phyloP scores from a whole-genome alignment of 116 monocot genomes.

The Posidonia oceanica region DNA sequence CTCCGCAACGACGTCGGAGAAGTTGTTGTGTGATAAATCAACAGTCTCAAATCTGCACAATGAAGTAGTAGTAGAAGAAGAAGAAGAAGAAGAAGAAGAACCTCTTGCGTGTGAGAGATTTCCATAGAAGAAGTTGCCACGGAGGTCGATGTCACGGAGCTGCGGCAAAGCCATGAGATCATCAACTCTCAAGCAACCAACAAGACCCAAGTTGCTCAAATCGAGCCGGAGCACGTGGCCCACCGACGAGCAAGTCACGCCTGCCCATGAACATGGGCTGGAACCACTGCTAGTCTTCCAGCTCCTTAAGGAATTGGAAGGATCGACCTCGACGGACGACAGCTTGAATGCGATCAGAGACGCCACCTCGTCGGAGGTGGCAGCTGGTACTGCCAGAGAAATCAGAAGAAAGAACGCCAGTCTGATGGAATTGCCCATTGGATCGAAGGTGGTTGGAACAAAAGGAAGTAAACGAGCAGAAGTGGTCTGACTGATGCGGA shows the following conservation, averaged over 20 bases:
- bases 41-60: constrained; percentile 26
- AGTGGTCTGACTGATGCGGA: no score
- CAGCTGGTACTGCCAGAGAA: neutral
- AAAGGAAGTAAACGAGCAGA: no score
- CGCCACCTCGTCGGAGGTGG: constrained; percentile 30
- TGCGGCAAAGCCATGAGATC: constrained; percentile 30
- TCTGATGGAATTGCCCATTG: neutral
- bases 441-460: neutral
- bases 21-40: constrained; percentile 62
- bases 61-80: constrained; percentile 9
- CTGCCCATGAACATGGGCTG: constrained; percentile 46
- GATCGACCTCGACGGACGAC: constrained; percentile 39
- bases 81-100: constrained; percentile 4
- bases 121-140: constrained; percentile 62
- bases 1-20: constrained; percentile 23
- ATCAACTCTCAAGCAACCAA: constrained; percentile 39
- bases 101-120: constrained; percentile 41
- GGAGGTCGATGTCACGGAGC: constrained; percentile 39
- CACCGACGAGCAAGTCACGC: constrained; percentile 39
- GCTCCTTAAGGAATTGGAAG: constrained; percentile 19
- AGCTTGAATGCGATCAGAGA: constrained; percentile 52
- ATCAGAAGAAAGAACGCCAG: neutral
- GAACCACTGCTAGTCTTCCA: constrained; percentile 18
- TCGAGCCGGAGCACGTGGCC: constrained; percentile 33
- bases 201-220: constrained; percentile 46